phyloP scores from a whole-genome alignment of 2,329 filamentous ascomycete genomes.

The Macrophomina pseudophaseolina region DNA sequence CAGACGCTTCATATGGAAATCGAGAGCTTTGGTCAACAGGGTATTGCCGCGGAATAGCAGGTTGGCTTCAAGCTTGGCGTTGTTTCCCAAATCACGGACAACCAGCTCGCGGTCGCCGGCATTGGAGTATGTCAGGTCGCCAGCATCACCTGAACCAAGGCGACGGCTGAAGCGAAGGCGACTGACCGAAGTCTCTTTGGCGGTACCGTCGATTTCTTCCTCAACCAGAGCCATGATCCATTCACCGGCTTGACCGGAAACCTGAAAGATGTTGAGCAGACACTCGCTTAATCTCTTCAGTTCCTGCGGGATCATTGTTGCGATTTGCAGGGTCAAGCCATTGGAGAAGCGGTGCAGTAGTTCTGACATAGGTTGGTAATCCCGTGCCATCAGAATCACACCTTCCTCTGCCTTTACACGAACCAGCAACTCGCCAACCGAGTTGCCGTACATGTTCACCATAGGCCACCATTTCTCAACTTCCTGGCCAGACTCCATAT shows the following conservation, averaged over 20 bases:
- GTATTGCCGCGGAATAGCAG: slow-evolving; percentile 95
- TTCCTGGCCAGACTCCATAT: slow-evolving; percentile 76
- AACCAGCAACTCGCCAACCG: slow-evolving; percentile 82
- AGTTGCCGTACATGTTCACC: slow-evolving; percentile 74
- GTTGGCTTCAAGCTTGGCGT: slow-evolving; percentile 85
- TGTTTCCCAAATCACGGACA: slow-evolving; percentile 78
- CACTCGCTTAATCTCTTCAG: slow-evolving; percentile 82
- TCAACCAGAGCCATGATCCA: slow-evolving; percentile 95
- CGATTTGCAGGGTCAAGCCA: slow-evolving; percentile 83
- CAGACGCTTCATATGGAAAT: slow-evolving; percentile 92
- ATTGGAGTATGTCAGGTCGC: slow-evolving; percentile 23
- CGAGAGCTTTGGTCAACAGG: slow-evolving; percentile 87
- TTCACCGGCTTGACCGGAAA: slow-evolving; percentile 79
- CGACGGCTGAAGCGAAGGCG: slow-evolving; percentile 71
- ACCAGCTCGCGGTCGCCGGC: slow-evolving; percentile 70
- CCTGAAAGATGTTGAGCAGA: slow-evolving; percentile 93
- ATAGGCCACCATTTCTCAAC: slow-evolving; percentile 87
- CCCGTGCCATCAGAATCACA: slow-evolving; percentile 82
- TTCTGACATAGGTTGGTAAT: slow-evolving; percentile 83
- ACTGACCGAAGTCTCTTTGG: slow-evolving; percentile 76
- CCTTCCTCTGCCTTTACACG: slow-evolving; percentile 85
- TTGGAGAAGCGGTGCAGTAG: slow-evolving; percentile 84
- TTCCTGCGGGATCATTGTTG: slow-evolving; percentile 76
- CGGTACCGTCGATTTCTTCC: slow-evolving; percentile 93
- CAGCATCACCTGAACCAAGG: slow-evolving; percentile 68